Evolutionary conservation across 2,329 filamentous ascomycete genomes (phyloP).

Genomic region (Chaetomiaceae sp.): DNA sequence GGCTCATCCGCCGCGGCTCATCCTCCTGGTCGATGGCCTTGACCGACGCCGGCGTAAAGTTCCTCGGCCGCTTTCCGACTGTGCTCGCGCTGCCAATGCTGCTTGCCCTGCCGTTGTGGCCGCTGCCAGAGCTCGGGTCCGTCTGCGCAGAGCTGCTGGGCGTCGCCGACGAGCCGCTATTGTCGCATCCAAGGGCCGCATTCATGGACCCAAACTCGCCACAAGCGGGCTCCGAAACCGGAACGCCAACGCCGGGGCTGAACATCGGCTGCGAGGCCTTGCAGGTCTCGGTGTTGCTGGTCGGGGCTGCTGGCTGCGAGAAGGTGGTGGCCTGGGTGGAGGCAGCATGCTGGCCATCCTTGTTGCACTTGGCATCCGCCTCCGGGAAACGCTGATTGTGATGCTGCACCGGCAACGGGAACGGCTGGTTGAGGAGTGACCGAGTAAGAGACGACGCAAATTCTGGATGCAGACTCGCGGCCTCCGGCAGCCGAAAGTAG

Average conservation of each 20-base stretch:
- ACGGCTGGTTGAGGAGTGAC: slow-evolving; percentile 46
- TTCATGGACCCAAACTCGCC: slow-evolving; percentile 32
- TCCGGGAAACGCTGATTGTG: slow-evolving; percentile 31
- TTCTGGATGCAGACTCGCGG: slow-evolving; percentile 32
- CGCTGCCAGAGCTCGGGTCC: slow-evolving; percentile 6
- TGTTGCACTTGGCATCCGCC: slow-evolving; percentile 40
- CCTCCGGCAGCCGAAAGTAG: slow-evolving; percentile 18
- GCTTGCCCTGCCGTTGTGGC: neutral
- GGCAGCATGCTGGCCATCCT: slow-evolving; percentile 37
- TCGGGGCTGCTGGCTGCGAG: slow-evolving; percentile 18
- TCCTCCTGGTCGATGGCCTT: slow-evolving; percentile 47
- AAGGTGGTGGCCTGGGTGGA: slow-evolving; percentile 21
- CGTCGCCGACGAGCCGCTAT: slow-evolving; percentile 21
- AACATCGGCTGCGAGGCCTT: slow-evolving; percentile 40
- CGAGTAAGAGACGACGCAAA: slow-evolving; percentile 42
- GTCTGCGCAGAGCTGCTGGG: neutral
- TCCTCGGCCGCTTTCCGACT: slow-evolving; percentile 42
- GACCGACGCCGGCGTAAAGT: slow-evolving; percentile 44
- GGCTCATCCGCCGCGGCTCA: slow-evolving; percentile 39
- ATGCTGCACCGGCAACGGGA: slow-evolving; percentile 34
- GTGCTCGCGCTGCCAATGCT: slow-evolving; percentile 25
- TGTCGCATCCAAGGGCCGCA: slow-evolving; percentile 24
- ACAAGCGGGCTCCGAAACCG: slow-evolving; percentile 20
- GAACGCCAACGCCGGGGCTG: slow-evolving; percentile 25
- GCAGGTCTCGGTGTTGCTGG: slow-evolving; percentile 34